Base-by-base conservation (phyloP, 139 green algal genomes). In the Asterochloris sp. region DNA sequence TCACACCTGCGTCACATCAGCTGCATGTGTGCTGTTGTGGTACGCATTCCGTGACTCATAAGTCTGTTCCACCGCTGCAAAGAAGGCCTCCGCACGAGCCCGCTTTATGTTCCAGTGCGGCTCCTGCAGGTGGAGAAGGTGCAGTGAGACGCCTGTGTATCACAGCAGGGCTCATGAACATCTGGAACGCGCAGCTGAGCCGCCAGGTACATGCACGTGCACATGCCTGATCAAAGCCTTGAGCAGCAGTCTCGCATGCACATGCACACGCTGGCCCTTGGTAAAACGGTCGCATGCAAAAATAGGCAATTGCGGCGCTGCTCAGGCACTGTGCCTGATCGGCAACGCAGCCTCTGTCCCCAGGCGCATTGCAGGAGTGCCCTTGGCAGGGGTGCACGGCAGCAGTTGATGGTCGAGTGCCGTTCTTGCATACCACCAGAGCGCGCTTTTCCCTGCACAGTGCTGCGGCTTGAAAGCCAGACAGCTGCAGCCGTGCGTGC, bases 21-120 rank as follows among this genome's bases (percentile, higher is more conserved):
- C 84, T 61, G 83, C 87, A 69, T 90, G 87, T 47, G 73, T 82
- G 54, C 86, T 87, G 87, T 90, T 90, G 83, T 90, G 87, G 82
- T 89, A 91, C 26, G 84, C 79, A 76, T 91, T 91, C 82, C 83
- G 62, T 9, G 61, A 69, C n/a, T 60, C 64, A 67, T 84, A 84
- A 2, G 80, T 76, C 15, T 64, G 60, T 15, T 84, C 80, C 19
- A 78, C 80, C 61, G 80, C 80, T 13, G 75, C 63, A 28, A 84
- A 73, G 71, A 79, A 84, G n/a, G n/a, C 54, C 71, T 84, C 69
- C 24, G 73, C 80, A 60, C 73, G 71, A 60, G 64, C 54, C 71
- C 80, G 38, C 69, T 79, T 76, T 21, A 84, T 77, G 26, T 79
- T 76, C 69, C 80, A 84, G n/a, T 74, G 29, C 16, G 74, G 80